These are phyloP conservation scores for Pseudogymnoascus sp. DNA, from an alignment of 2,329 filamentous ascomycete species.

Conservation along the genomic window DNA sequence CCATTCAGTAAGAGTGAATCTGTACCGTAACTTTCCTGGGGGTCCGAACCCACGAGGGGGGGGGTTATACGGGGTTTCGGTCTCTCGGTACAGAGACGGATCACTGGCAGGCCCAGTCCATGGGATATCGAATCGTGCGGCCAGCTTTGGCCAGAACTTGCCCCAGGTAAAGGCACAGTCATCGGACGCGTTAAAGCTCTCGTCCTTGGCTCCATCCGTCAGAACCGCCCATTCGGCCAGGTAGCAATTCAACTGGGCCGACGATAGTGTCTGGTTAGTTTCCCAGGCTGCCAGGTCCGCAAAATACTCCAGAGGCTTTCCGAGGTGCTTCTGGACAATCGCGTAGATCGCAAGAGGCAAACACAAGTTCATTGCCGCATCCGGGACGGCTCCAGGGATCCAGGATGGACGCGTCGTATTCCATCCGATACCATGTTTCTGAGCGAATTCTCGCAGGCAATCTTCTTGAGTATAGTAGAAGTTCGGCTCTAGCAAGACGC, in stretches of 20 bases:
- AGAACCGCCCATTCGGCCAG: slow-evolving; percentile 44
- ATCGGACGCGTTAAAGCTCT: slow-evolving; percentile 20
- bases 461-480: slow-evolving; percentile 52
- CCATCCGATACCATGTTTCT: slow-evolving; percentile 33
- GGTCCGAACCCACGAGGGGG: slow-evolving; percentile 36
- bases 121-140: no score
- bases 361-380: slow-evolving; percentile 43
- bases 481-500: slow-evolving; percentile 35
- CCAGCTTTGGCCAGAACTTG: slow-evolving; percentile 39
- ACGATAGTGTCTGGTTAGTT: no score
- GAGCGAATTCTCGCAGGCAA: slow-evolving; percentile 31
- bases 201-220: slow-evolving; percentile 22
- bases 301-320: slow-evolving; percentile 29
- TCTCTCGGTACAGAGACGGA: no score
- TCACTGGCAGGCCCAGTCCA: no score
- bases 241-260: slow-evolving; percentile 35
- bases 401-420: slow-evolving; percentile 41
- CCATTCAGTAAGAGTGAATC: slow-evolving; percentile 40
- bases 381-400: slow-evolving; percentile 42
- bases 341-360: slow-evolving; percentile 44
- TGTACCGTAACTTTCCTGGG: slow-evolving; percentile 30
- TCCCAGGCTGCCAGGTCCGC: no score
- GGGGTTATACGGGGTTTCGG: not conserved
- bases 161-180: slow-evolving; percentile 40
- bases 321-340: slow-evolving; percentile 37